Percentiles rank a stretch among this genome's conserved stretches.
phyloP scores from a whole-genome alignment of 2,329 filamentous ascomycete genomes.

The Fusarium xylarioides region DNA sequence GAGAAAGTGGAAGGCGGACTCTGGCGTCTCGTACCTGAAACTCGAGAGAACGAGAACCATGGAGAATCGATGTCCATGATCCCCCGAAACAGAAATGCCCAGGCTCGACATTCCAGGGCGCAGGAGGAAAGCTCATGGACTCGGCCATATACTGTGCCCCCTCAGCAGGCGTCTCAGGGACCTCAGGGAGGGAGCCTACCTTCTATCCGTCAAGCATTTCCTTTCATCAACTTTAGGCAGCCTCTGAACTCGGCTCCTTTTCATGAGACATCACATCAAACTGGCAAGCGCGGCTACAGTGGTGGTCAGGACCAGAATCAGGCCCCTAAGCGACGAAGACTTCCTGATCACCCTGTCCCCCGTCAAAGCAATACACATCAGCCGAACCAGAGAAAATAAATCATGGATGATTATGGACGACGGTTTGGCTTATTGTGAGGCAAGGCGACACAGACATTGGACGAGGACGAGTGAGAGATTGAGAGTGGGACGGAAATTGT shows the following conservation, averaged over 20 bases:
- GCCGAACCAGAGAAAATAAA: not conserved
- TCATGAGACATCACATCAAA: not conserved
- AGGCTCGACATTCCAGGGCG: not conserved
- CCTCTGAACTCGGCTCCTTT: not conserved
- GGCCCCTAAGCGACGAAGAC: conserved; percentile 16
- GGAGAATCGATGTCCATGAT: not conserved
- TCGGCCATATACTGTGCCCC: not conserved
- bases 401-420: not conserved
- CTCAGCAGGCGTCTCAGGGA: not conserved
- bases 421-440: not conserved
- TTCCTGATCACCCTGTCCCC: not conserved
- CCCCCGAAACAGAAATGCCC: not conserved
- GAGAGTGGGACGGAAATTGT: not conserved
- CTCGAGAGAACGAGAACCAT: not conserved
- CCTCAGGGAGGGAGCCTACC: not conserved
- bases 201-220: conserved; percentile 26
- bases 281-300: not conserved
- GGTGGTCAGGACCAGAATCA: not conserved
- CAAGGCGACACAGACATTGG: not conserved
- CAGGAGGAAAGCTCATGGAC: not conserved
- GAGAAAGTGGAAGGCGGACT: not conserved
- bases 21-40: not conserved
- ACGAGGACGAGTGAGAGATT: not conserved
- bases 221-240: not conserved
- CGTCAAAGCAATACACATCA: not conserved